phyloP scores from a whole-genome alignment of 176 grass and related monocot species.

The Alopecurus myosuroides region DNA sequence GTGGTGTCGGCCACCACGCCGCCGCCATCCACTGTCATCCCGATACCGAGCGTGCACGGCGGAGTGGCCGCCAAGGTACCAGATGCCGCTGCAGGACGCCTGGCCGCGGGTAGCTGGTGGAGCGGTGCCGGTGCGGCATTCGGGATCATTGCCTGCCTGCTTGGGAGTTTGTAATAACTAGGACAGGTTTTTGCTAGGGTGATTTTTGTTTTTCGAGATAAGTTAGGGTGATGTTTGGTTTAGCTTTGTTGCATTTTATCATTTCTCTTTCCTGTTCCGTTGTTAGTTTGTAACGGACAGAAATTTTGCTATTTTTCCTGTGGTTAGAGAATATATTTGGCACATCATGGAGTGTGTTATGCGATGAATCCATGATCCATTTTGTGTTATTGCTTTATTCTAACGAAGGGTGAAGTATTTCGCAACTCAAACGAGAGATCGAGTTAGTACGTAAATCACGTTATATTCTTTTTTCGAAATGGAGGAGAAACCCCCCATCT shows the following conservation, averaged over 20 bases:
- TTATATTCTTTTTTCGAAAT: too few relatives aligned
- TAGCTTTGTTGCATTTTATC: not conserved
- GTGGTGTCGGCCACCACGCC: not conserved
- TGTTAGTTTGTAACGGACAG: slow-evolving; percentile 1
- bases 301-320: not conserved
- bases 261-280: not conserved
- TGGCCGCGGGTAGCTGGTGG: not conserved
- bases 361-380: not conserved
- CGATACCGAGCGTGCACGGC: slow-evolving; percentile 31
- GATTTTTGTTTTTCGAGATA: not conserved
- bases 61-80: slow-evolving; percentile 23
- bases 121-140: not conserved
- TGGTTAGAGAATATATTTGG: slow-evolving; percentile 7
- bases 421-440: not conserved
- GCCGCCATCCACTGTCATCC: slow-evolving; percentile 2
- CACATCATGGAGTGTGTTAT: not conserved
- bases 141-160: not conserved
- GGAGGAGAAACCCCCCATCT: too few relatives aligned
- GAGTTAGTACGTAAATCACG: not conserved
- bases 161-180: slow-evolving; percentile 7
- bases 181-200: not conserved
- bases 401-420: not conserved
- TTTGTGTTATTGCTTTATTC: not conserved
- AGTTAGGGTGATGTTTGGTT: not conserved
- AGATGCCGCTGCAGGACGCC: not conserved